Conservation (phyloP, 2,329 filamentous ascomycete genomes). For the Mycosphaerella sp. region DNA sequence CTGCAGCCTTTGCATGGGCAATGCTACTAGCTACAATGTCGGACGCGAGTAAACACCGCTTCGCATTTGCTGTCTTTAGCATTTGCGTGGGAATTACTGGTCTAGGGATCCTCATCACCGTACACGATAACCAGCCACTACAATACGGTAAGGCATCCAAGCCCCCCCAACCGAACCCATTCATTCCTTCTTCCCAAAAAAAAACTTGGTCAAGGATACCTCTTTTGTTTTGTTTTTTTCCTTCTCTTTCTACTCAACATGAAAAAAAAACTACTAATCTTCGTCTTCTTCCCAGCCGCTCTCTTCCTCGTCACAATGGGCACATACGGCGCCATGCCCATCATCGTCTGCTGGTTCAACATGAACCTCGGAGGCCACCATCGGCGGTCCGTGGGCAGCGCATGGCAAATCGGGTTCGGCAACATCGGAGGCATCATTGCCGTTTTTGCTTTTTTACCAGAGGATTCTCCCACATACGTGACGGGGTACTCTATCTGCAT, state of each 20-base stretch:
- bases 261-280: background rate
- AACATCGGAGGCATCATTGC: slow-evolving; percentile 50
- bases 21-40: slow-evolving; percentile 68
- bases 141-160: slow-evolving; percentile 72
- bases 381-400: slow-evolving; percentile 43
- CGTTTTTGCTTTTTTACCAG: slow-evolving; percentile 44
- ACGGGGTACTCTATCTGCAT: slow-evolving; percentile 74
- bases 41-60: slow-evolving; percentile 67
- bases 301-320: slow-evolving; percentile 19
- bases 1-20: slow-evolving; percentile 69
- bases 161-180: too few relatives aligned
- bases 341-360: slow-evolving; percentile 79
- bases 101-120: slow-evolving; percentile 65
- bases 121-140: slow-evolving; percentile 60
- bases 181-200: too few relatives aligned
- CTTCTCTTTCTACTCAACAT: too few relatives aligned
- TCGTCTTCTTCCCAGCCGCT: background rate
- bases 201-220: too few relatives aligned
- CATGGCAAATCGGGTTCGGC: slow-evolving; percentile 49
- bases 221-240: slow-evolving; percentile 45
- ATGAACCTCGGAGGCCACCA: slow-evolving; percentile 77
- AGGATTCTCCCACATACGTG: slow-evolving; percentile 62
- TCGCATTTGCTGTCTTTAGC: slow-evolving; percentile 63
- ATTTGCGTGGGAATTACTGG: slow-evolving; percentile 66
- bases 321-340: slow-evolving; percentile 50